Conservation (phyloP, 2,329 filamentous ascomycete species). For the Gyromitra esculenta region DNA sequence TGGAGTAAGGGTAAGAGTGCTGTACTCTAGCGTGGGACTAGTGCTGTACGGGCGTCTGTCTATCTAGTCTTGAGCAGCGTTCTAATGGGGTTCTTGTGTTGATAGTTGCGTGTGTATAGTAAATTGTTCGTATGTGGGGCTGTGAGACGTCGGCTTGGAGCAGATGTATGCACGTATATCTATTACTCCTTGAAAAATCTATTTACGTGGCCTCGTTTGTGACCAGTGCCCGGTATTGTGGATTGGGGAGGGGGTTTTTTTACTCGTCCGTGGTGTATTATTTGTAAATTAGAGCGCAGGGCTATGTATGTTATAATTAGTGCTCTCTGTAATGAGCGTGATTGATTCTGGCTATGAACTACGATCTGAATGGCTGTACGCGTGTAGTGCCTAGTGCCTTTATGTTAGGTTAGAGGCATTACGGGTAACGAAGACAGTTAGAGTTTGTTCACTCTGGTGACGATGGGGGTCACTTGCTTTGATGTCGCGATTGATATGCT, state of each 20-base stretch:
- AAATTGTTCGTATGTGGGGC: neutral
- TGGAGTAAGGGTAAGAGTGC: neutral
- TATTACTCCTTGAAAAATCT: neutral
- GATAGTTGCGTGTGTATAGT: neutral
- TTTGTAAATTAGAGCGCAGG: neutral
- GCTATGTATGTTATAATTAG: neutral
- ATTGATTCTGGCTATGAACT: neutral
- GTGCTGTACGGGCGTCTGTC: neutral
- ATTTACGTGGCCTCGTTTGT: constrained; percentile 25
- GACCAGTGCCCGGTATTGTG: neutral
- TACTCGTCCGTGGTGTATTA: neutral
- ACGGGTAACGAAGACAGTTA: neutral
- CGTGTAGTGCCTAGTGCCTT: neutral
- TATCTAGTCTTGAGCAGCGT: no score
- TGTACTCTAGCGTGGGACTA: neutral
- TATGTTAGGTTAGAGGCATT: neutral
- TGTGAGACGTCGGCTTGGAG: neutral
- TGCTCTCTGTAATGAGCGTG: neutral
- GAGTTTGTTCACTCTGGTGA: neutral
- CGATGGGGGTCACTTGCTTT: neutral
- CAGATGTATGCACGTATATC: neutral
- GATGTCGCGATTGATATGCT: neutral
- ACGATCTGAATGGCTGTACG: neutral
- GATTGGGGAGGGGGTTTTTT: neutral
- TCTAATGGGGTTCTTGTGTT: no score